Conservation (phyloP, 768 basidiomycete species). For the Cyclocybe cylindracea region DNA sequence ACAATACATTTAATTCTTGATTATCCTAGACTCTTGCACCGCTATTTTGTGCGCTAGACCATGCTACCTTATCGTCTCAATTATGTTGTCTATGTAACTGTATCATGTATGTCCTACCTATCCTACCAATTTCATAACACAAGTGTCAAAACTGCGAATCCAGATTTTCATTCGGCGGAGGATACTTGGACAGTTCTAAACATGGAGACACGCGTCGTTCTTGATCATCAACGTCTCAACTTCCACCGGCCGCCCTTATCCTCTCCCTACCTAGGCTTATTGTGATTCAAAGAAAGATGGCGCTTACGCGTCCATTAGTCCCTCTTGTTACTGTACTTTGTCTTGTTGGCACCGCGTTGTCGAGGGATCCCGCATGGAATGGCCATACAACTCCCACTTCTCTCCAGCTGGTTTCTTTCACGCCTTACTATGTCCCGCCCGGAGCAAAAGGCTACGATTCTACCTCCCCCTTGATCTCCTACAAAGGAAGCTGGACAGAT, state of each 20-base stretch:
- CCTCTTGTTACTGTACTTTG: constrained; percentile 8
- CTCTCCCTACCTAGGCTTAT: too few relatives aligned
- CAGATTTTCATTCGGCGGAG: constrained; percentile 1
- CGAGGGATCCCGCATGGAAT: constrained; percentile 64
- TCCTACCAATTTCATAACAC: not conserved
- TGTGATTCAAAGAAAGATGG: too few relatives aligned
- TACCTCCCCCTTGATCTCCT: constrained; percentile 64
- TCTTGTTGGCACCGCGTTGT: constrained; percentile 8
- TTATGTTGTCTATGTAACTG: constrained; percentile 9
- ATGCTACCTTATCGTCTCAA: constrained; percentile 13
- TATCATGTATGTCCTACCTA: constrained; percentile 8
- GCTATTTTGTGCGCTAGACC: not conserved
- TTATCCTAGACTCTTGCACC: constrained; percentile 11
- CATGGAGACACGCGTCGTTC: too few relatives aligned
- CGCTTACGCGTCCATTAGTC: too few relatives aligned
- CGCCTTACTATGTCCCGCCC: constrained; percentile 73
- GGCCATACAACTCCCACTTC: constrained; percentile 58
- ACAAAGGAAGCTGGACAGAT: constrained; percentile 60
- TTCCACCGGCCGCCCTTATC: too few relatives aligned
- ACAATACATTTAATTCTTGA: constrained; percentile 63
- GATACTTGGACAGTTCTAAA: too few relatives aligned
- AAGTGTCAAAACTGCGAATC: not conserved
- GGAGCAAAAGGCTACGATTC: constrained; percentile 75
- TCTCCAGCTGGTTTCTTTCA: constrained; percentile 46
- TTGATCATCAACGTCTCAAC: too few relatives aligned